Base-by-base conservation (phyloP, 1,139 yeast genomes). In the Debaryomyces udenii region DNA sequence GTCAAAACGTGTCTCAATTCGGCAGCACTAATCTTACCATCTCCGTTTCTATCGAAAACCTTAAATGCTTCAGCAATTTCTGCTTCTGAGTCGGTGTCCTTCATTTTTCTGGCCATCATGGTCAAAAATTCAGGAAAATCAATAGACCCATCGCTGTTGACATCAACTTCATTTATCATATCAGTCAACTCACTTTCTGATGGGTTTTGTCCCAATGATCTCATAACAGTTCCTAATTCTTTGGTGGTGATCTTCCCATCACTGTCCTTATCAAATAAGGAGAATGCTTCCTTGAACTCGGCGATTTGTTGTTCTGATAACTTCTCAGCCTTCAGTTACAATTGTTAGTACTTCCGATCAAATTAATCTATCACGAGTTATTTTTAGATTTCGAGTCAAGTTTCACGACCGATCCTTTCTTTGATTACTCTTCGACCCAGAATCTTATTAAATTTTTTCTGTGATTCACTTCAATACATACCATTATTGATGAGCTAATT, bases 191-290 rank as follows among this genome's bases (percentile, higher is more conserved):
- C 99, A 53, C 91, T 83, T 67, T 93, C 98, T 31, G 96, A 85
- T 23, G 99, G 99, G 61, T 91, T 91, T 68, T 90, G 95, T 36
- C 98, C 99, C 61, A 93, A 76, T 13, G 97, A 88, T 70, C 99
- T 84, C 99, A 93, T 93, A 42, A 93, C 99, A 7, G 97, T 90
- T 52, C 99, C 98, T 56, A 93, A 78, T 68, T 93, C 99, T 61
- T 87, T 83, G 57, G 96, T 88, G 49, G 97, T 90, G 72, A 93
- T 93, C 63, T 89, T 72, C 48, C 98, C 99, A 69, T 91, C 98
- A 57, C 91, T 86, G 64, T 93, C 96, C 68, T 89, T 90, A 72
- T 93, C 98, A 56, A 93, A 93, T 51, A 93, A 80, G 44, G 97
- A 88, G 64, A 93, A 93, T 9, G 99, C 99, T 74, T 93, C 99